Conservation (phyloP, 2,329 filamentous ascomycete species). For the Laburnicola sp. region DNA sequence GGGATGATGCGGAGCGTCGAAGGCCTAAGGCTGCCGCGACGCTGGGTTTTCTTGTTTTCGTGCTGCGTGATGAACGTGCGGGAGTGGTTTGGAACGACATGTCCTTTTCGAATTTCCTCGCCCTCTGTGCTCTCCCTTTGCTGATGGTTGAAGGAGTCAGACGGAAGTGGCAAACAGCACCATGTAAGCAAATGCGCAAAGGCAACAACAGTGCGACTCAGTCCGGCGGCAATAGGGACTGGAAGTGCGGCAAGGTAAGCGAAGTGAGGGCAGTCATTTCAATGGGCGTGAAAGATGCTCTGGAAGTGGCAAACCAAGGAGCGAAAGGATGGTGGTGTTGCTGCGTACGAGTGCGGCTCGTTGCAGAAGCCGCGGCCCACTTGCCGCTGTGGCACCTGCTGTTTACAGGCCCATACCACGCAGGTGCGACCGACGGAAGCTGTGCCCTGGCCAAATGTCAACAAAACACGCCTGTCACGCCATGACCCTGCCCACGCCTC, state of each 20-base stretch:
- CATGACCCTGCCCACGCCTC: too few relatives aligned
- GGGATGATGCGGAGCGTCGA: slow-evolving; percentile 41
- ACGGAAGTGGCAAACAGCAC: too few relatives aligned
- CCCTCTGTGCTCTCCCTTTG: not conserved
- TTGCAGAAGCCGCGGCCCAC: slow-evolving; percentile 14
- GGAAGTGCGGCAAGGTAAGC: not conserved
- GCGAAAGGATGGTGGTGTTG: slow-evolving; percentile 16
- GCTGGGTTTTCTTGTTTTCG: slow-evolving; percentile 28
- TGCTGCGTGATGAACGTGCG: slow-evolving; percentile 38
- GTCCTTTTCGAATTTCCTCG: not conserved
- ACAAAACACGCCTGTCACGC: slow-evolving; percentile 26
- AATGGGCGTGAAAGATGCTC: slow-evolving; percentile 18
- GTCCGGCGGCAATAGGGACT: slow-evolving; percentile 9
- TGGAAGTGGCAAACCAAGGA: slow-evolving; percentile 27
- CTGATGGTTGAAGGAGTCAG: not conserved
- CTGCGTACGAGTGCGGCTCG: slow-evolving; percentile 8
- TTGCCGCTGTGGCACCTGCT: slow-evolving; percentile 24
- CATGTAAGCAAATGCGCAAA: too few relatives aligned
- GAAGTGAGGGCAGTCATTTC: slow-evolving; percentile 20
- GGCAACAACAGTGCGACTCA: slow-evolving; percentile 9
- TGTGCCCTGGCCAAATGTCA: slow-evolving; percentile 23
- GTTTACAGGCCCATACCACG: too few relatives aligned
- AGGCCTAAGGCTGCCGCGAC: slow-evolving; percentile 31
- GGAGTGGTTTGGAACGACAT: slow-evolving; percentile 38
- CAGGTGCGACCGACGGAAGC: slow-evolving; percentile 18